Percentiles rank a stretch among this genome's conserved stretches.
phyloP scores from a whole-genome alignment of 208 protist genomes.

The Naegleria fowleri region DNA sequence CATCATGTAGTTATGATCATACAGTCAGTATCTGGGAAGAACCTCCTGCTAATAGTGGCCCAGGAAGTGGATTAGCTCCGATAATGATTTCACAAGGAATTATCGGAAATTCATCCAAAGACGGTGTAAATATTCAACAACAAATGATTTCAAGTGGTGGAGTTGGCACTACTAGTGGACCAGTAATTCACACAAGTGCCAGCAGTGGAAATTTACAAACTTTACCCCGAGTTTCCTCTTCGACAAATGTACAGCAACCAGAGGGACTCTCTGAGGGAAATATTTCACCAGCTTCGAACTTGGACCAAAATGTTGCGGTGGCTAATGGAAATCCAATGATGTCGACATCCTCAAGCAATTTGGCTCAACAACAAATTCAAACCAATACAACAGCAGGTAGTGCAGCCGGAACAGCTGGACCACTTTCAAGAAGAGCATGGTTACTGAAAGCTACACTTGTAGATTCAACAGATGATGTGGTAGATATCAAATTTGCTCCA shows the following conservation, averaged over 20 bases:
- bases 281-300: background rate
- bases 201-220: background rate
- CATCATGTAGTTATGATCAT: slow-evolving; percentile 66
- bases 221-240: background rate
- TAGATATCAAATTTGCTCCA: slow-evolving; percentile 69
- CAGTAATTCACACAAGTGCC: too few species aligned
- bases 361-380: background rate
- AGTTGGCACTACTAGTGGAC: too few species aligned
- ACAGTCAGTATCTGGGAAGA: slow-evolving; percentile 72
- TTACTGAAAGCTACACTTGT: slow-evolving; percentile 48
- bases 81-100: background rate
- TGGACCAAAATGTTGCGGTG: background rate
- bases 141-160: background rate
- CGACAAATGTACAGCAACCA: too few species aligned
- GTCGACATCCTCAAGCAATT: background rate
- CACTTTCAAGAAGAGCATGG: slow-evolving; percentile 33
- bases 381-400: background rate
- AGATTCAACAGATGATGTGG: slow-evolving; percentile 53
- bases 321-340: background rate
- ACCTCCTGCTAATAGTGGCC: background rate
- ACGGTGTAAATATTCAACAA: background rate
- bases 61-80: background rate
- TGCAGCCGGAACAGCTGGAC: background rate
- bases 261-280: background rate
- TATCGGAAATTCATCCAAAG: background rate